Conservation (phyloP, 2,329 filamentous ascomycete genomes). For the Dactylonectria estremocensis region DNA sequence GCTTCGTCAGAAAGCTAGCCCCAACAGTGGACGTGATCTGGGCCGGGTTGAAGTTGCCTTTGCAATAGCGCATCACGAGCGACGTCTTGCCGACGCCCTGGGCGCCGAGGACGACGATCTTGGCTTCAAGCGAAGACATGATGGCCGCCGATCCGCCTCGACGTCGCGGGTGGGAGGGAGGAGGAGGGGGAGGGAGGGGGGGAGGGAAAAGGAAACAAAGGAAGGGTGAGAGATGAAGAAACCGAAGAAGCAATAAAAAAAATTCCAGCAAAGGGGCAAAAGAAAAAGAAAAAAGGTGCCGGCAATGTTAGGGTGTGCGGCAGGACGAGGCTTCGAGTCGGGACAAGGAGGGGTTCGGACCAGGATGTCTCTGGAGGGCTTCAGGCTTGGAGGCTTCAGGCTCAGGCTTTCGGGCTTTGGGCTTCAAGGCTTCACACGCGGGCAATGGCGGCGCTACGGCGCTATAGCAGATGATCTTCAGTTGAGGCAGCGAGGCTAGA, state of each 20-base stretch:
- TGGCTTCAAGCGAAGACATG: constrained; percentile 80
- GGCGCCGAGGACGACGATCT: constrained; percentile 85
- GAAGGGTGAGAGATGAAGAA: constrained; percentile 10
- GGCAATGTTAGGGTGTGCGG: constrained; percentile 24
- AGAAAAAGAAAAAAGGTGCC: constrained; percentile 24
- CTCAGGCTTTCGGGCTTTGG: neutral
- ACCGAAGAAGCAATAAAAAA: constrained; percentile 15
- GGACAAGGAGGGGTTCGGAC: constrained; percentile 25
- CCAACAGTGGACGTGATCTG: constrained; percentile 80
- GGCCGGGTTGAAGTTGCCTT: constrained; percentile 78
- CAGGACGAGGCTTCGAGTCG: constrained; percentile 29
- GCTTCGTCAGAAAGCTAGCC: constrained; percentile 85
- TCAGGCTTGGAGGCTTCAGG: neutral
- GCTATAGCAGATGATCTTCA: neutral
- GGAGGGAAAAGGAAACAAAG: constrained; percentile 19
- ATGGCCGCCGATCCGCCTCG: constrained; percentile 30
- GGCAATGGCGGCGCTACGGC: neutral
- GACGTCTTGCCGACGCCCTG: constrained; percentile 87
- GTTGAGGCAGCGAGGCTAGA: neutral
- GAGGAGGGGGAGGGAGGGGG: constrained; percentile 13
- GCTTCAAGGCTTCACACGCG: neutral
- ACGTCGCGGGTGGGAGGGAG: constrained; percentile 25
- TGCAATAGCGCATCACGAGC: constrained; percentile 82
- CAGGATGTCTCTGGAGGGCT: constrained; percentile 5
- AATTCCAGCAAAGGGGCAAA: constrained; percentile 23